Conservation (phyloP, 2,329 filamentous ascomycete genomes). For the Pseudopithomyces maydicus region DNA sequence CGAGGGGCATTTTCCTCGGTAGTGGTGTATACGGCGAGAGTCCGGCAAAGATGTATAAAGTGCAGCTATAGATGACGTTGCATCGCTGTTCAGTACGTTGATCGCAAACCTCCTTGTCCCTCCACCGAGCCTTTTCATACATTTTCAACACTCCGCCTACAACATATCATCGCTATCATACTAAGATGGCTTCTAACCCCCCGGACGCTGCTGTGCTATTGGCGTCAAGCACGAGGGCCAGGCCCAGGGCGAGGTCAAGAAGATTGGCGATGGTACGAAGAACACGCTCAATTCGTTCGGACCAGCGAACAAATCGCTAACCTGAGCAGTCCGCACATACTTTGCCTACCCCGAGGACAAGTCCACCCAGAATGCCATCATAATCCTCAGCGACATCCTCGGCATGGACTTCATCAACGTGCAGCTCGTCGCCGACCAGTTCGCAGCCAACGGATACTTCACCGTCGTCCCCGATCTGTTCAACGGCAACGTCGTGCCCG, state of each 20-base stretch:
- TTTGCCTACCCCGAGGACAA: slow-evolving; percentile 59
- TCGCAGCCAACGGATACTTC: slow-evolving; percentile 73
- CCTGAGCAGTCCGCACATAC: slow-evolving; percentile 58
- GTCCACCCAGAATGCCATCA: slow-evolving; percentile 59
- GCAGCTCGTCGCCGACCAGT: slow-evolving; percentile 72
- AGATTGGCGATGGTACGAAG: slow-evolving; percentile 49
- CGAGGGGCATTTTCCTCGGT: background rate
- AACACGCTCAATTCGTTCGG: background rate
- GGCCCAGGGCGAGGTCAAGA: slow-evolving; percentile 53
- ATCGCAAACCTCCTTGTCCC: background rate
- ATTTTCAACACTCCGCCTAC: background rate
- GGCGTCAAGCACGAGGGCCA: slow-evolving; percentile 60
- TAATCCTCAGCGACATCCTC: slow-evolving; percentile 62
- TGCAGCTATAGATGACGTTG: background rate
- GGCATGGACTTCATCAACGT: slow-evolving; percentile 59
- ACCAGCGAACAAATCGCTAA: background rate
- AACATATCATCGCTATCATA: background rate
- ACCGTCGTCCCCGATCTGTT: slow-evolving; percentile 73
- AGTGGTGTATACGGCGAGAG: background rate
- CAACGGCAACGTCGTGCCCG: slow-evolving; percentile 65
- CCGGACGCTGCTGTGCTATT: slow-evolving; percentile 53
- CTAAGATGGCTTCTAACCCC: slow-evolving; percentile 57
- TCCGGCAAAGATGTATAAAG: background rate
- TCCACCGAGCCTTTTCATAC: background rate
- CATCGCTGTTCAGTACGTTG: background rate